Evolutionary conservation across 78 protist genomes (phyloP).

Genomic region (Cavenderia fasciculata): DNA sequence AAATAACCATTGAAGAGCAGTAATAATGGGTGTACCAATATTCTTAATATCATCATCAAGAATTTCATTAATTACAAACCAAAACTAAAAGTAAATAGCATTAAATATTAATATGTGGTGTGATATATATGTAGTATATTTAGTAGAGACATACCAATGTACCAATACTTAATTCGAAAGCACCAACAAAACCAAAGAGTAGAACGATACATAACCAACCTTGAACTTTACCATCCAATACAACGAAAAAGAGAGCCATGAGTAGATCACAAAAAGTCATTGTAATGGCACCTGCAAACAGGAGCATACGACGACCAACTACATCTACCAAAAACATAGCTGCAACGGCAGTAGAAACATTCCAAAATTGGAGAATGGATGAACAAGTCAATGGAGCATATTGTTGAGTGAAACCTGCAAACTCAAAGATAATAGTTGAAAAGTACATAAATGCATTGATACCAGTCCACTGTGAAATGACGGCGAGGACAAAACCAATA

Average conservation of each 20-base stretch:
- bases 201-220: conserved; percentile 61
- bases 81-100: conserved; percentile 8
- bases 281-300: conserved; percentile 30
- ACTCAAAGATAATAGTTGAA: conserved; percentile 38
- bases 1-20: conserved; percentile 60
- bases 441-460: conserved; percentile 77
- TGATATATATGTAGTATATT: background rate
- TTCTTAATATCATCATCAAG: conserved; percentile 42
- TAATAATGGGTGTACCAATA: conserved; percentile 73
- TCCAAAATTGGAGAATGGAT: conserved; percentile 61
- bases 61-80: conserved; percentile 75
- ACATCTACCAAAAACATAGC: conserved; percentile 39
- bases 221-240: conserved; percentile 8
- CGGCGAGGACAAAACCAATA: conserved; percentile 30
- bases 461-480: conserved; percentile 42
- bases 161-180: conserved; percentile 65
- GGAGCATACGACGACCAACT: conserved; percentile 60
- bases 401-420: conserved; percentile 48
- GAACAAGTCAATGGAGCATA: conserved; percentile 43
- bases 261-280: conserved; percentile 41
- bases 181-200: conserved; percentile 54
- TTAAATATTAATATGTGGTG: background rate
- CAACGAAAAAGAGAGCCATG: conserved; percentile 52
- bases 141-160: conserved; percentile 11
- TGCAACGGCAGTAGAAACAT: conserved; percentile 26